Base-by-base conservation (phyloP, 2,329 filamentous ascomycete genomes). In the Chlorencoelia australis region DNA sequence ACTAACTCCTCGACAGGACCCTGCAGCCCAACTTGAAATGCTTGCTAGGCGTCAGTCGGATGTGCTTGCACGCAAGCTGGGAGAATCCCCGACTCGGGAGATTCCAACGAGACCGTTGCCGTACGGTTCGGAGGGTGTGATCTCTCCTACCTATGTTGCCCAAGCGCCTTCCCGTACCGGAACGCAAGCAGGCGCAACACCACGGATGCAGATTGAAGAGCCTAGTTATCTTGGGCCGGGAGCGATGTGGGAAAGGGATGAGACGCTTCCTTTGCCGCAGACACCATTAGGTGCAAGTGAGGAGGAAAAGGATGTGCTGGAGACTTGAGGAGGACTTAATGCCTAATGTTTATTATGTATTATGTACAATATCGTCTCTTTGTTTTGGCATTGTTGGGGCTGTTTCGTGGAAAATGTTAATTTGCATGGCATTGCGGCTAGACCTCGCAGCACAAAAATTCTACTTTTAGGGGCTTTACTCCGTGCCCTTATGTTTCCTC, bases 1-100 rank as follows among this genome's bases (percentile, higher is more conserved):
- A 39, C 36, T 39, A n/a, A 39, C 36, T 29, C 17, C 22, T 16
- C 26, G 26, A 66, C 59, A 85, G 80, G 79, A 88, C 61, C 82
- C 82, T 42, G 62, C 69, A 50, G 70, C 64, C 43, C 77, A 79
- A 60, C 72, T 88, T 50, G 75, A 82, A 57, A 76, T 80, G 59
- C 67, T 87, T 45, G 77, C 73, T 41, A 67, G 68, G 54, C 69
- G 75, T 51, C 79, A 85, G 60, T 75, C 71, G 37, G 72, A 78
- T 48, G 65, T 71, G 37, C 60, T 84, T 48, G 61, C 74, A 39
- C 61, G 66, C 52, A 72, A 63, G 54, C 61, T 79, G 17, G 64
- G 58, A 53, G 20, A 55, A 54, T 38, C 37, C 33, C 13, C 42
- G 46, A 53, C 39, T 41, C 47, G 42, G 17, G 53, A 67, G 35